Base-by-base conservation (phyloP, 2,329 filamentous ascomycete species). In the Penicillium freii region DNA sequence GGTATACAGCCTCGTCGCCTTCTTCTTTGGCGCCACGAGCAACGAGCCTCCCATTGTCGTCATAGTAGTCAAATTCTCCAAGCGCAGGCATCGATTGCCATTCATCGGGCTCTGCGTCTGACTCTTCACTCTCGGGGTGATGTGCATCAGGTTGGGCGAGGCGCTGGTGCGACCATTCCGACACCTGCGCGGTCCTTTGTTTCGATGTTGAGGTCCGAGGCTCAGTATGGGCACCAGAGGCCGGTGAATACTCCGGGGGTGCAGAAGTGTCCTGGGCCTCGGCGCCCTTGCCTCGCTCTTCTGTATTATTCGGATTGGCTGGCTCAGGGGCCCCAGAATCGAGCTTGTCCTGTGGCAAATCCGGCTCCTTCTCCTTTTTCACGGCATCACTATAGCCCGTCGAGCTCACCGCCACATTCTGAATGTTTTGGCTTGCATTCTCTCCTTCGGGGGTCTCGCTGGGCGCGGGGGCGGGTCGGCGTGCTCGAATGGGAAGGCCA, bases 11-110 rank as follows among this genome's bases (percentile, higher is more conserved):
- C 54, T 88, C 87, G 47, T 91, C 87, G 15, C 87, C 84, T 31
- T 83, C 84, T 58, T 88, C 85, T 39, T 83, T 80, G 57, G 88
- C 88, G 66, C 95, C 93, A 62, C 84, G 87, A 13, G 94, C 94
- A 62, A 99, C 82, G 29, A 99, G 81, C 64, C 84, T 90, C 65
- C 96, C 90, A 72, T 96, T 88, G 68, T 99, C 94, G 71, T 99
- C 91, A 74, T 97, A 99, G 64, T 96, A 89, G 75, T 97, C 93
- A 72, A 94, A 95, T 38, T 89, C 88, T 8, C 92, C 94, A 69
- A 92, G 91, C 1, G 94, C 87, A 1, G 93, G 94, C 94, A 99
- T 99, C 3, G 86, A 84, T 77, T 97, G 91, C 94, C 94, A 99
- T 46, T 71, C 87, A n/a, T 89, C 89, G 6, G 85, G 85, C 11